A percentile compares a stretch with the other conserved stretches of the same genome.
phyloP scores from a whole-genome alignment of 2,329 filamentous ascomycete species.

The Talaromyces sp. region DNA sequence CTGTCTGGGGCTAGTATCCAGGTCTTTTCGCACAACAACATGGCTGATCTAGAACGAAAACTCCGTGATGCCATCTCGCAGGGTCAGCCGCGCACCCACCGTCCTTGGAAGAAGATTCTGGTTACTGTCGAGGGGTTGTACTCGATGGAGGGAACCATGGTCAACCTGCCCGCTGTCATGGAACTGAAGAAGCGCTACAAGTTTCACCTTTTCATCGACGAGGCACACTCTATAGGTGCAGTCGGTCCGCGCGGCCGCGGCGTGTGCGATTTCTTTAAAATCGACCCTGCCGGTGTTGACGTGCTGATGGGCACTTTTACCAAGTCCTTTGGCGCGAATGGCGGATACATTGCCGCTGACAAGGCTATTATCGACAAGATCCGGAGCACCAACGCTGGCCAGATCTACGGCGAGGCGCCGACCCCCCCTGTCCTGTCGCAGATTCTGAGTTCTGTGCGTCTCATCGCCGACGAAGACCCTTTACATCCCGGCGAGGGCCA shows the following conservation, averaged over 20 bases:
- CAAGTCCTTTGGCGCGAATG: constrained; percentile 94
- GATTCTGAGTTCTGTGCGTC: constrained; percentile 73
- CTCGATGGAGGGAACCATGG: constrained; percentile 98
- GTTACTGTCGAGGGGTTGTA: constrained; percentile 92
- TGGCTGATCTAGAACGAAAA: constrained; percentile 73
- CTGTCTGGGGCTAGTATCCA: constrained; percentile 86
- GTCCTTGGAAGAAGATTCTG: constrained; percentile 97
- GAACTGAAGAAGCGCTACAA: constrained; percentile 89
- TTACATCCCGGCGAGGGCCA: constrained; percentile 79
- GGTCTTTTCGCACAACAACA: constrained; percentile 95
- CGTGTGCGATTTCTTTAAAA: constrained; percentile 90
- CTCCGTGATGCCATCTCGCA: constrained; percentile 87
- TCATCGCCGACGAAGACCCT: constrained; percentile 70
- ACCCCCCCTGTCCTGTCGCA: constrained; percentile 81
- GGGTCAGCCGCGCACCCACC: constrained; percentile 88
- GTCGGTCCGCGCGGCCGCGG: constrained; percentile 83
- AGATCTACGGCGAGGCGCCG: constrained; percentile 77
- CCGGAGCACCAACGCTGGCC: constrained; percentile 72
- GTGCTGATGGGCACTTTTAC: constrained; percentile 96
- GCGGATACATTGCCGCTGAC: constrained; percentile 86
- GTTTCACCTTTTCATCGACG: constrained; percentile 88
- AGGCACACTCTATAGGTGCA: constrained; percentile 90
- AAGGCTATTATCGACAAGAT: constrained; percentile 87
- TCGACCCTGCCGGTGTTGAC: constrained; percentile 78
- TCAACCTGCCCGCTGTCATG: constrained; percentile 78